These are phyloP conservation scores for Cryptococcus maquisensis DNA, from an alignment of 1,284 basidiomycete genomes.

Conservation along the genomic window DNA sequence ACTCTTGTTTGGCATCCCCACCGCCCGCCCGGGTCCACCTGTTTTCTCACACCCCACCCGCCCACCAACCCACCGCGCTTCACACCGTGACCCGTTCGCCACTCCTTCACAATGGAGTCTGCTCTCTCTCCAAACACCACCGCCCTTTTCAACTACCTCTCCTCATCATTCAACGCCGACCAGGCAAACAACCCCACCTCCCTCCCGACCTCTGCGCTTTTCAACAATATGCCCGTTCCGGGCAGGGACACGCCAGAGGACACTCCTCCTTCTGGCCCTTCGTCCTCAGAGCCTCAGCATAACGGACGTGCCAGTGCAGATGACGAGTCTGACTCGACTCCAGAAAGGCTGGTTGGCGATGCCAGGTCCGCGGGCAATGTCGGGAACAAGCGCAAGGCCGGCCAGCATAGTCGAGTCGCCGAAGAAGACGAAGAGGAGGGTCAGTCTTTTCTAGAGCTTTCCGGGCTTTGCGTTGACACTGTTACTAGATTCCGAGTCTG, in stretches of 20 bases:
- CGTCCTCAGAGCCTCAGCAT: background rate
- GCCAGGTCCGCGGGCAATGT: background rate
- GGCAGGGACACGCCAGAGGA: conserved; percentile 39
- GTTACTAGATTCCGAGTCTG: conserved; percentile 30
- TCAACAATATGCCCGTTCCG: conserved; percentile 30
- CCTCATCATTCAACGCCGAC: conserved; percentile 7
- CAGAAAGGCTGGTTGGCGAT: background rate
- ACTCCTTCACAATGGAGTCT: conserved; percentile 20
- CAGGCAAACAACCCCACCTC: conserved; percentile 17
- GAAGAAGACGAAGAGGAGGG: conserved; percentile 33
- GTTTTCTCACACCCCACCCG: background rate
- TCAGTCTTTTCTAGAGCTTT: conserved; percentile 7
- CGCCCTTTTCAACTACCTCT: conserved; percentile 40
- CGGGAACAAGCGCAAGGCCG: conserved; percentile 39
- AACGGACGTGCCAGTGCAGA: conserved; percentile 3
- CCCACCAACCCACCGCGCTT: background rate
- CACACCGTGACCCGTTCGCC: background rate
- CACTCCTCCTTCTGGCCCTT: conserved; percentile 27
- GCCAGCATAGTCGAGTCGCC: conserved; percentile 2
- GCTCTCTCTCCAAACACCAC: conserved; percentile 41
- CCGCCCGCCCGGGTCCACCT: background rate
- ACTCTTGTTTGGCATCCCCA: background rate
- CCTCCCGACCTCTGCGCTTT: conserved; percentile 40
- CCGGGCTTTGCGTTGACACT: no score
- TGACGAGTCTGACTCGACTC: conserved; percentile 9